Evolutionary conservation across 1,284 basidiomycete genomes (phyloP), one percentile per base, ranked within the genome.

Genomic region (Phlebopus sp.): DNA sequence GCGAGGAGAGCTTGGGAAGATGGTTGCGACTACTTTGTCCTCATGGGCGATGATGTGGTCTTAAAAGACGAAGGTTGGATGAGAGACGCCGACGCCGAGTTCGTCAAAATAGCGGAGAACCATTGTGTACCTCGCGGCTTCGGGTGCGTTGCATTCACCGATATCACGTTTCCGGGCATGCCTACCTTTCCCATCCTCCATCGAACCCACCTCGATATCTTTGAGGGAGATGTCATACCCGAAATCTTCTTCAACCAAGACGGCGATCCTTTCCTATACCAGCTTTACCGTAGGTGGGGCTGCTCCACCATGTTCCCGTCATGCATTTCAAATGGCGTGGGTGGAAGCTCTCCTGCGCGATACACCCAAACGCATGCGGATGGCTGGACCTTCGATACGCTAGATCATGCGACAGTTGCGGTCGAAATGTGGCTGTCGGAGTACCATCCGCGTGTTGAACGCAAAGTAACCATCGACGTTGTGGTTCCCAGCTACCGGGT

Each of bases 121-220:
- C 57, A 63, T 9, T 48, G 55, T 5, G 62, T 69, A 0, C 75
- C 75, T 1, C 49, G 59, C 3, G 81, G 81, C 5, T 71, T 82
- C 41, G 81, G 78, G 6, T 82, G 79, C 42, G 72, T 82, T 2
- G 74, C 78, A 0, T 81, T 84, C 62, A 79, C 72, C 2, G 78
- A 82, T 51, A 66, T 61, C 11, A 69, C 70, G 9, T 83, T 81
- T 52, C 76, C 76, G 0, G 81, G 79, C 0, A 81, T 82, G 77
- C 79, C 79, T 0, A 82, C 80, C 0, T 82, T 82, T 55, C 80
- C 80, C 0, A 68, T 81, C 42, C 46, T 83, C 38, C 75, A 80
- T 47, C 69, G 73, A 18, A 74, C 64, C 0, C 81, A 84, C 55
- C 63, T 83, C 58, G 72, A 80, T 25, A 75, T 81, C 38, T 83